Base-by-base conservation (phyloP, 2,329 filamentous ascomycete genomes). In the Thermothelomyces thermophilus region DNA sequence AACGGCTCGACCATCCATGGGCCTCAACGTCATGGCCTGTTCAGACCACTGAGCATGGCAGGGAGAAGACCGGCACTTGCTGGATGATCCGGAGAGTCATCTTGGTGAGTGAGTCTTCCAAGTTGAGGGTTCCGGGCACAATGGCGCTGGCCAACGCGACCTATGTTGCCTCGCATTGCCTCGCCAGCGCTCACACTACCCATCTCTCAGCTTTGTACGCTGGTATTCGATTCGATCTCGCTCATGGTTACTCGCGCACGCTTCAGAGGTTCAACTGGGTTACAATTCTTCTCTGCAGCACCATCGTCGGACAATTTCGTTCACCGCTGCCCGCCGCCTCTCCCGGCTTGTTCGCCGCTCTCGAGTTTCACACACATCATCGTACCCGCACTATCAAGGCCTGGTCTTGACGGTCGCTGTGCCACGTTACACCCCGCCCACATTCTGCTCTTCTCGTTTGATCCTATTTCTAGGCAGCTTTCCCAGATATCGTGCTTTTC, bases 341-440 rank as follows among this genome's bases (percentile, higher is more conserved):
- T 41, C 8, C 39, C 16, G 34, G 24, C 34, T 39, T 4, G 17
- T 36, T n/a, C 24, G 16, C 33, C n/a, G 8, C 28, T 33, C 28
- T 52, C 45, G 45, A 34, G 40, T 52, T 34, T 30, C 30, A 41
- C 50, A n/a, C 35, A 30, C 20, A 16, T 19, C 50, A 41, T 48
- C 24, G 36, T 43, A 41, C 45, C 40, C 45, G 50, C 45, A 48
- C 50, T 51, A 51, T 51, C 42, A 35, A 2, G 33, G 33, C n/a
- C n/a, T 26, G 5, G 19, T 49, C 41, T 28, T 31, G 46, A 33
- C 13, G 37, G 17, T 31, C 9, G 5, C 24, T 37, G 49, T 37
- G 36, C 24, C 22, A 20, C 34, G 43, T 39, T 26, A 41, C 41
- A 8, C 11, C 28, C 14, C 19, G 19, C 24, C 26, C 36, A 8